Evolutionary conservation across 2,329 filamentous ascomycete species (phyloP), one percentile per base, ranked within the genome.

Genomic region (Colletotrichum tropicale): DNA sequence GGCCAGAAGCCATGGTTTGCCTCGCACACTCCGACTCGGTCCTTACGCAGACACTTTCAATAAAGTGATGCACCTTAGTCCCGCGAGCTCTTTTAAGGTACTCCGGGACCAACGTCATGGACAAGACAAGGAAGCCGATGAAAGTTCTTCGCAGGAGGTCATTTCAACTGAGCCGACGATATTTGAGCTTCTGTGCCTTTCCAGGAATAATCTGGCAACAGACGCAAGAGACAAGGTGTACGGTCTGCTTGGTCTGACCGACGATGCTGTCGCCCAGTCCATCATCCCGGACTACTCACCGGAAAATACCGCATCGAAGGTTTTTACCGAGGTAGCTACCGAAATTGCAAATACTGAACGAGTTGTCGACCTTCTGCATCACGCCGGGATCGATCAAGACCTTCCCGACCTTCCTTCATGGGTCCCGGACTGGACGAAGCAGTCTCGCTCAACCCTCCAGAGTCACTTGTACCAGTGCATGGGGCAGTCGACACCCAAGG

Each of bases 401-500:
- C 34, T 74, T 15, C 12, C 32, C 4, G 28, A 43, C 3, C 32
- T 74, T 16, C 66, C 71, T 8, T 74, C 66, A 5, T 74, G 66
- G 71, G 71, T 70, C 5, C 66, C 71, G 1, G 71, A 74, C 60
- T 74, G 71, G 71, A 66, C 71, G 8, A 60, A 36, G 48, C 71
- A 70, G n/a, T 74, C 71, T 0, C 43, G 66, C 3, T 70, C 71
- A 2, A 52, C 9, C 1, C 48, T 74, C 1, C 60, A 60, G 1
- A 26, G 8, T 6, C 71, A 74, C n/a, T 13, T 74, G 9, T 74
- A 70, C n/a, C 12, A 52, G 26, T 65, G 71, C 13, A 38, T 70
- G 60, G 43, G 58, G 8, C 8, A 28, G 3, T 65, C 71, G 0
- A 12, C 26, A 2, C 26, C 34, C 5, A 66, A 12, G 1, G 15